Conservation (phyloP, 2,329 filamentous ascomycete genomes). For the Cladosporium oxysporum region DNA sequence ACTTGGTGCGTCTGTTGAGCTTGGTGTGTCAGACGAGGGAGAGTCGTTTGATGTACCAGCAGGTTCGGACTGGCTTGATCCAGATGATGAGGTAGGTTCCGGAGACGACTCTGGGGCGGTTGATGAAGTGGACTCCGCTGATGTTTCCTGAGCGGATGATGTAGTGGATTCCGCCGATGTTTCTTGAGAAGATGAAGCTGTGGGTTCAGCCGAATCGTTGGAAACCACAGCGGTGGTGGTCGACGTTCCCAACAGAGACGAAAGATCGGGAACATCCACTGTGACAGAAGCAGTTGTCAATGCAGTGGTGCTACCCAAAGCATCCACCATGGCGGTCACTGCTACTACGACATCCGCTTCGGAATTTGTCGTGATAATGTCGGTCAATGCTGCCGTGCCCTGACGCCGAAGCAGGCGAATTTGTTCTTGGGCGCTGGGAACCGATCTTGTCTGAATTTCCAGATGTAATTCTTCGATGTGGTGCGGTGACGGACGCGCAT, state of each 20-base stretch:
- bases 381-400: slow-evolving; percentile 24
- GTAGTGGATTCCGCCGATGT: background rate
- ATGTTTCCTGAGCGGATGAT: background rate
- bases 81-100: background rate
- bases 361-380: slow-evolving; percentile 17
- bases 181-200: background rate
- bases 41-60: background rate
- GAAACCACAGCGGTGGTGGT: slow-evolving; percentile 10
- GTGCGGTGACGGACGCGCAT: slow-evolving; percentile 23
- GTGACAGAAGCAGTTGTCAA: slow-evolving; percentile 20
- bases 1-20: background rate
- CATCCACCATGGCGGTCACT: slow-evolving; percentile 20
- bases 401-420: slow-evolving; percentile 28
- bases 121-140: background rate
- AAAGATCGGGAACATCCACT: slow-evolving; percentile 4
- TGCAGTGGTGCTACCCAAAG: slow-evolving; percentile 22
- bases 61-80: background rate
- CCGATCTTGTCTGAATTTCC: slow-evolving; percentile 23
- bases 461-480: slow-evolving; percentile 28
- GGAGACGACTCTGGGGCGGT: background rate
- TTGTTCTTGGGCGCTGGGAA: slow-evolving; percentile 21
- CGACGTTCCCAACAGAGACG: slow-evolving; percentile 10
- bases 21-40: background rate
- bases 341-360: slow-evolving; percentile 19
- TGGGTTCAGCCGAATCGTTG: background rate